Evolutionary conservation across 768 basidiomycete species (phyloP), one percentile per base, ranked within the genome.

Genomic region (Termitomyces titanicus): DNA sequence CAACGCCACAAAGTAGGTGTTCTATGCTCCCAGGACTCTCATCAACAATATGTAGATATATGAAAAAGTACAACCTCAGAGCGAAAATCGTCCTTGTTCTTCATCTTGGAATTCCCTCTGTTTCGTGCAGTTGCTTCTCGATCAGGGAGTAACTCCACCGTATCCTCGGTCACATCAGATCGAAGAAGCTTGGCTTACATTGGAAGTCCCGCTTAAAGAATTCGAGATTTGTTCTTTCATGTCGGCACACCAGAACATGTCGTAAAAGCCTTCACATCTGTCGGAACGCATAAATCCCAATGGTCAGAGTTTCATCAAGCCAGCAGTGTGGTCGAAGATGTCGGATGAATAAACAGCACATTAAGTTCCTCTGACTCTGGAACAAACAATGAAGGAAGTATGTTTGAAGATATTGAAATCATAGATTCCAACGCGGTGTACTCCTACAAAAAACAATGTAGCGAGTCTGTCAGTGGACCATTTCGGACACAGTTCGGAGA

Each of bases 401-500:
- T 39, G 25, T n/a, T 10, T 12, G 31, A 24, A 9, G 5, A 31
- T 31, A 12, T 20, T 15, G 17, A 31, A 7, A 9, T 31, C 11
- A 18, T 9, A n/a, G 13, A 27, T 40, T 6, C n/a, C 10, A 39
- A 29, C 31, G 27, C 50, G 11, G 22, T 22, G 50, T 38, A 18
- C 37, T 35, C 29, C 22, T 53, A 31, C 3, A 22, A 11, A 2
- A 0, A 22, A 0, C 20, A 31, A 33, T 17, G 17, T 11, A 29
- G 33, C 31, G 12, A 20, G 31, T 20, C 25, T 27, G 27, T 56
- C 49, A 39, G 29, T 51, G 46, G 50, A 47, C 31, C 27, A 31
- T 43, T 15, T 46, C 55, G 45, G 50, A 46, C 29, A 56, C 29
- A 35, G 31, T 11, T n/a, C 47, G 53, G 39, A 27, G 25, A 33